Percentiles rank a stretch among this genome's conserved stretches.
Conservation (phyloP, 176 grass and related monocot genomes). For the Aegilops bicornis region DNA sequence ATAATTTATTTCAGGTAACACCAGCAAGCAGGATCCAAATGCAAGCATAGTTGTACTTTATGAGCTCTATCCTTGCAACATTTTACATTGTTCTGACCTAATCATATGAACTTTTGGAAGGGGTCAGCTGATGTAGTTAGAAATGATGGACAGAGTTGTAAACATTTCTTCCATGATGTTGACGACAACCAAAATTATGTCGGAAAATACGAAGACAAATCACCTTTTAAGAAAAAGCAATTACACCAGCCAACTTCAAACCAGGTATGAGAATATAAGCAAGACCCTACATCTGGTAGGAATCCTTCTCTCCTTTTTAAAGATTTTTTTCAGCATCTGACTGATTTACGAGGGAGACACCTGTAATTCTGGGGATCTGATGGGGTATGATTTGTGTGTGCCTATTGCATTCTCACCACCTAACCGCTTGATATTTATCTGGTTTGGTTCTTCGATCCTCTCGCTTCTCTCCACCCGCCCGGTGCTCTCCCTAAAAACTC, state of each 20-base stretch:
- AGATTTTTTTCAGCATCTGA: no score
- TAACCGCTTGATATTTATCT: no score
- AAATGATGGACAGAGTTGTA: neutral
- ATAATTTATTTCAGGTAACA: conserved; percentile 1
- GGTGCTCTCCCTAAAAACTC: no score
- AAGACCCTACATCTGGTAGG: no score
- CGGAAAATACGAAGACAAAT: conserved; percentile 9
- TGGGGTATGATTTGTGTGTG: no score
- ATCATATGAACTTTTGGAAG: neutral
- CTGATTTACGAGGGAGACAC: no score
- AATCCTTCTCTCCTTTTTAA: no score
- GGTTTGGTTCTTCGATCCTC: no score
- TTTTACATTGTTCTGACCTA: neutral
- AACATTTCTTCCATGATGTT: neutral
- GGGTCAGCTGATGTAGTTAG: neutral
- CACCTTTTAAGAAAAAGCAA: neutral
- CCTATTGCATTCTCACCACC: no score
- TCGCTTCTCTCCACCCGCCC: no score
- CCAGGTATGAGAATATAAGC: neutral
- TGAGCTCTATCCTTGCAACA: neutral
- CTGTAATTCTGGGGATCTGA: no score
- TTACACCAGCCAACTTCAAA: neutral
- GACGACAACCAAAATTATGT: conserved; percentile 6
- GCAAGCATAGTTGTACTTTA: neutral
- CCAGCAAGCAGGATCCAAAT: neutral